Evolutionary conservation across 305 asterid species (phyloP).

Genomic region (Galium porrigens): DNA sequence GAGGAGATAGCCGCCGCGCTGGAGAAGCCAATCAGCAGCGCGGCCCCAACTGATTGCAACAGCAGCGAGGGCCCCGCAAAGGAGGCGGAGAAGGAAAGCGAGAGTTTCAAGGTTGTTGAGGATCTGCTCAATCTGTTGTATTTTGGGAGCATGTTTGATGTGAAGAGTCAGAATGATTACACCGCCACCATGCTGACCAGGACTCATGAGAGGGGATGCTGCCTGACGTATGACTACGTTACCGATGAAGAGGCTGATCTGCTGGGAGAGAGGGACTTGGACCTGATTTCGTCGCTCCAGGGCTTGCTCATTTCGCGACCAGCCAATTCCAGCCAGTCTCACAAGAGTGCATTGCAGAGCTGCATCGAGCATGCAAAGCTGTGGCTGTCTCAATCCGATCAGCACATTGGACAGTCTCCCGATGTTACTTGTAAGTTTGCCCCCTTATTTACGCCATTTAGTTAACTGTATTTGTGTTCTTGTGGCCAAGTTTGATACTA

Average conservation of each 20-base stretch:
- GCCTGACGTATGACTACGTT: constrained; percentile 74
- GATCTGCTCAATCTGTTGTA: constrained; percentile 64
- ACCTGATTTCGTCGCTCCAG: constrained; percentile 59
- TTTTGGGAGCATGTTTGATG: constrained; percentile 69
- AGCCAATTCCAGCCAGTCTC: constrained; percentile 56
- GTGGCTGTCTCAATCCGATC: constrained; percentile 56
- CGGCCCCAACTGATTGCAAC: background rate
- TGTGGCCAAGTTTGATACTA: background rate
- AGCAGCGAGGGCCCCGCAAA: constrained; percentile 4
- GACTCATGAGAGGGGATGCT: constrained; percentile 77
- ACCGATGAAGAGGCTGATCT: constrained; percentile 70
- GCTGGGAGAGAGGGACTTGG: constrained; percentile 65
- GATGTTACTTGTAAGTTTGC: constrained; percentile 43
- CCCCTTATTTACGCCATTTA: background rate
- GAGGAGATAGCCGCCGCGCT: constrained; percentile 21
- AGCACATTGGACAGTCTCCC: constrained; percentile 36
- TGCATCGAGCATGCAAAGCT: constrained; percentile 70
- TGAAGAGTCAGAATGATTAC: constrained; percentile 29
- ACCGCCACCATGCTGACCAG: constrained; percentile 57
- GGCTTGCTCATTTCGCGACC: constrained; percentile 56
- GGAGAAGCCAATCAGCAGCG: background rate
- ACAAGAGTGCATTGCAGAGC: constrained; percentile 49
- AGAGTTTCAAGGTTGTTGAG: constrained; percentile 22
- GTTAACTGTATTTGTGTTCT: background rate
- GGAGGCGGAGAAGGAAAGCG: constrained; percentile 11